Conservation (phyloP, 176 grass and related monocot species). For the Carex kokanica region DNA sequence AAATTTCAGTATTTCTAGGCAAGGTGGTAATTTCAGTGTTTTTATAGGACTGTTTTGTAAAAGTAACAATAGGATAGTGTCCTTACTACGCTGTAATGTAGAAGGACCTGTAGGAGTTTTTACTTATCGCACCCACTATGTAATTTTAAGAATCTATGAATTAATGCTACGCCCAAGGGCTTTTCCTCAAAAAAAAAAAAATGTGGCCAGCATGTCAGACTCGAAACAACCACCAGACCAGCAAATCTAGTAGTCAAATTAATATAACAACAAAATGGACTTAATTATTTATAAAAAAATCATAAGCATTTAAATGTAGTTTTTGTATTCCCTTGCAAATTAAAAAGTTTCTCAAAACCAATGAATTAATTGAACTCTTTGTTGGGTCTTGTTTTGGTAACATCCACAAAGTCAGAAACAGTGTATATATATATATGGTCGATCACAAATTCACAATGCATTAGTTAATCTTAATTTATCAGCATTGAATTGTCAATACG, state of each 20-base stretch:
- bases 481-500: neutral
- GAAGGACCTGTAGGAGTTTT: too few relatives aligned
- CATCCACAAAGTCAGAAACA: neutral
- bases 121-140: too few relatives aligned
- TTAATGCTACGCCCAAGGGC: too few relatives aligned
- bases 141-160: too few relatives aligned
- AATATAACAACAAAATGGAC: neutral
- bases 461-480: neutral
- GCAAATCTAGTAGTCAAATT: constrained; percentile 22
- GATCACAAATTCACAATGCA: neutral
- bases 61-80: too few relatives aligned
- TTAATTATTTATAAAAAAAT: neutral
- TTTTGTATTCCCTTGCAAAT: neutral
- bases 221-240: constrained; percentile 63
- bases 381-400: neutral
- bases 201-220: constrained; percentile 92
- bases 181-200: too few relatives aligned
- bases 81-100: too few relatives aligned
- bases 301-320: neutral
- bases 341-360: neutral
- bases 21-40: too few relatives aligned
- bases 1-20: too few relatives aligned
- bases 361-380: neutral
- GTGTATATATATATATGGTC: neutral
- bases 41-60: too few relatives aligned